Evolutionary conservation across 805 yeast genomes (phyloP), one percentile per base, ranked within the genome.

Genomic region (Wickerhamiella bombiphila): DNA sequence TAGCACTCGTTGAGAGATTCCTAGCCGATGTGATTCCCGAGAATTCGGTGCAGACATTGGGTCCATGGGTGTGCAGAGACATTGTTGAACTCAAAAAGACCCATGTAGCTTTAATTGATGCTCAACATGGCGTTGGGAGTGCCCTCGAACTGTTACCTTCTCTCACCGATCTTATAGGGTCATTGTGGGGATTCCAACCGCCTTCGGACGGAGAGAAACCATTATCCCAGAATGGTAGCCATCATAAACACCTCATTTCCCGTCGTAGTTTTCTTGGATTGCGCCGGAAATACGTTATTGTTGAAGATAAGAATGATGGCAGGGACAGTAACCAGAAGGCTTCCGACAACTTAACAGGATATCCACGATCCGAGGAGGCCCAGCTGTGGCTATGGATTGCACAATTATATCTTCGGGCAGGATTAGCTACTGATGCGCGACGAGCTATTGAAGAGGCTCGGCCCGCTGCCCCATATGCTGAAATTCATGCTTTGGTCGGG

Each of bases 401-500:
- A 0, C 66, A 68, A 26, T 58, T 82, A 20, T 83, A 81, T 52
- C 59, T 69, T 48, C 68, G 70, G 41, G 65, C 69, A 4, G 74
- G 70, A 1, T 55, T 70, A 29, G 44, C 59, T 1, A 65, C 61
- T 2, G 93, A 82, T 37, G 73, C 86, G 1, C 74, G 74, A 48
- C 74, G 69, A 41, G 77, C 93, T 34, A 66, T 83, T 3, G 65
- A 68, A 5, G 94, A 83, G 55, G 82, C 93, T 1, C 76, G 70
- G 40, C 66, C 70, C 9, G 69, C 65, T 26, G 57, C 63, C 21
- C 64, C 62, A 36, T 70, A 78, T 15, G 43, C 42, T 18, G 36
- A 26, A 7, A 20, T 0, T 34, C 41, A 29, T 28, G 40, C 43
- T 17, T 29, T 40, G 17, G 29, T 13, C 19, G 43, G 40, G 16